Evolutionary conservation across 352 stramenopile genomes (phyloP).

Genomic region (Phytophthora lateralis): DNA sequence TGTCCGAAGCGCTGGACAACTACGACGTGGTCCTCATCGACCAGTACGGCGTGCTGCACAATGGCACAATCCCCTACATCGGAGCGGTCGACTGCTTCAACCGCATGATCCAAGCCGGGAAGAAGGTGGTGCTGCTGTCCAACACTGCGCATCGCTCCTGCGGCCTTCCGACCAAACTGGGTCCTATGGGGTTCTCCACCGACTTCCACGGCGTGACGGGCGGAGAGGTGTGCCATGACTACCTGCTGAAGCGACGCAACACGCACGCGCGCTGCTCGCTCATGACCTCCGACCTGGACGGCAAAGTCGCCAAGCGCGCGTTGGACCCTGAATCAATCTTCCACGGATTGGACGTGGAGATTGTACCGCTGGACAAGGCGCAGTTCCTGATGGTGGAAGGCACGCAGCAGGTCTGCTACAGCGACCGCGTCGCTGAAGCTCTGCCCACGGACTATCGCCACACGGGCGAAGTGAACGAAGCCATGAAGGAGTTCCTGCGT

Average conservation of each 20-base stretch:
- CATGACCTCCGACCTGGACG: constrained; percentile 44
- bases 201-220: constrained; percentile 63
- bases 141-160: constrained; percentile 86
- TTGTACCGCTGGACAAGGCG: constrained; percentile 45
- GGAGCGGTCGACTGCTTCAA: constrained; percentile 72
- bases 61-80: constrained; percentile 73
- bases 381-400: constrained; percentile 66
- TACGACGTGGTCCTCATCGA: constrained; percentile 93
- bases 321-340: constrained; percentile 53
- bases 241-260: constrained; percentile 31
- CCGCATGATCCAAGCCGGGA: constrained; percentile 51
- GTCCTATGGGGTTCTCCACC: constrained; percentile 69
- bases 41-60: constrained; percentile 93
- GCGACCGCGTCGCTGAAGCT: constrained; percentile 33
- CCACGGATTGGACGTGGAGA: constrained; percentile 50
- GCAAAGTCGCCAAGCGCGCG: constrained; percentile 37
- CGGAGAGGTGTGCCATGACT: constrained; percentile 57
- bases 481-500: constrained; percentile 53
- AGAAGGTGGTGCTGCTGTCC: constrained; percentile 88
- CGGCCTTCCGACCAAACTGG: constrained; percentile 53
- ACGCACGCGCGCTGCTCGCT: constrained; percentile 43
- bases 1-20: constrained; percentile 45
- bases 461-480: constrained; percentile 45
- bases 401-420: constrained; percentile 61
- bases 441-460: constrained; percentile 50